Percentiles rank a stretch among this genome's conserved stretches.
phyloP scores from a whole-genome alignment of 139 green algal species.

The Chlamydomonas eustigma region DNA sequence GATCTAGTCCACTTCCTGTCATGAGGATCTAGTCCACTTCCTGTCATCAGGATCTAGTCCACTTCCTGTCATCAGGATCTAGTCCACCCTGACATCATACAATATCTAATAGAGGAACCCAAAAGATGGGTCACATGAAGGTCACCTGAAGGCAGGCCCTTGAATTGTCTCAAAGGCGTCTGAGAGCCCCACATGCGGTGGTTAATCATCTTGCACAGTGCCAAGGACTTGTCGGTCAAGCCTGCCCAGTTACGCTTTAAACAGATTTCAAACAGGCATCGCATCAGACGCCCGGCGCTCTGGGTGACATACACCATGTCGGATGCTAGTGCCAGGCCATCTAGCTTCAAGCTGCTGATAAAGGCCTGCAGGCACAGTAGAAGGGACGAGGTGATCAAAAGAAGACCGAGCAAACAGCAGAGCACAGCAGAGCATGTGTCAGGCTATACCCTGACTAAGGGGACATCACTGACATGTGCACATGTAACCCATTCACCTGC shows the following conservation, averaged over 20 bases:
- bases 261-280: slow-evolving; percentile 96
- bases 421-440: too few relatives aligned
- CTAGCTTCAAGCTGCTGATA: slow-evolving; percentile 91
- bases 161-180: slow-evolving; percentile 88
- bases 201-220: slow-evolving; percentile 92
- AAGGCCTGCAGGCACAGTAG: slow-evolving; percentile 70
- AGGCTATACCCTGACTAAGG: too few relatives aligned
- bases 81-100: too few relatives aligned
- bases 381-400: background rate
- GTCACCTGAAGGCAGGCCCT: slow-evolving; percentile 31
- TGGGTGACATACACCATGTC: slow-evolving; percentile 99
- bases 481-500: slow-evolving; percentile 40
- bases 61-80: too few relatives aligned
- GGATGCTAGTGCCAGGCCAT: slow-evolving; percentile 83
- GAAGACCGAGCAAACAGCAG: too few relatives aligned
- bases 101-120: background rate
- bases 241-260: slow-evolving; percentile 87
- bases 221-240: slow-evolving; percentile 82
- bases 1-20: too few relatives aligned
- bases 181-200: slow-evolving; percentile 89
- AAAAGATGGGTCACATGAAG: too few relatives aligned
- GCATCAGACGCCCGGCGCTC: slow-evolving; percentile 85
- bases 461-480: background rate
- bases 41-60: too few relatives aligned
- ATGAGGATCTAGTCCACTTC: too few relatives aligned